Evolutionary conservation across 225 moss, liverwort and hornwort species (phyloP), one percentile per base, ranked within the genome.

Genomic region (Polytrichum commune): DNA sequence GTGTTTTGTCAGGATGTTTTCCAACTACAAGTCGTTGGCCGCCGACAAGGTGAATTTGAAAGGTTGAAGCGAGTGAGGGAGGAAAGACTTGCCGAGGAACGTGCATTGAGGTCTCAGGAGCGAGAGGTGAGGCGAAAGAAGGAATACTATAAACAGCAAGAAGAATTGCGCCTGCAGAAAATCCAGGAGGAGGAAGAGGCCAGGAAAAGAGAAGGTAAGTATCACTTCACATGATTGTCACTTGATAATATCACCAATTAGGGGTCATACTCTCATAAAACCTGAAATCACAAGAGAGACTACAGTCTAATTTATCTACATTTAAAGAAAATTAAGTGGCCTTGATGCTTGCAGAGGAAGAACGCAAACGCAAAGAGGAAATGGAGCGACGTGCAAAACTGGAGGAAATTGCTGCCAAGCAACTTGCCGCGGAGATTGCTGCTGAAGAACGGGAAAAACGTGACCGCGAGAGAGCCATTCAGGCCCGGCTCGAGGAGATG

Each of bases 21-120:
- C 81, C 91, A 98, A 77, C 29, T 54, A 22, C 91, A 91, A 84
- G 98, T 98, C 3, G 85, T 98, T 67, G 87, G 98, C 71, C 91
- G 90, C 10, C 87, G 95, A 1, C 85, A 86, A 69, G 98, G 98
- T 13, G 98, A 95, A 79, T 98, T 98, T 35, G 98, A 98, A 83
- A 95, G 90, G 84, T 71, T 98, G 80, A 82, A 87, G 87, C 90
- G 75, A 62, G 85, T 93, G 74, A 78, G 94, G 22, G 98, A 98
- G 76, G 95, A 98, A 60, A 82, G 94, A 62, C 84, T 98, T 38
- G 95, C 91, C 0, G 95, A 98, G 80, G 83, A 91, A 77, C 90
- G 95, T 27, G 83, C 90, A 25, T 76, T 87, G 60, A 86, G 98
- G 54, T 90, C 90, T n/a, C 85, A 93, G 84, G 98, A 98, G 63